Evolutionary conservation across 441 rosid species (phyloP).

Genomic region (Daphne laureola): DNA sequence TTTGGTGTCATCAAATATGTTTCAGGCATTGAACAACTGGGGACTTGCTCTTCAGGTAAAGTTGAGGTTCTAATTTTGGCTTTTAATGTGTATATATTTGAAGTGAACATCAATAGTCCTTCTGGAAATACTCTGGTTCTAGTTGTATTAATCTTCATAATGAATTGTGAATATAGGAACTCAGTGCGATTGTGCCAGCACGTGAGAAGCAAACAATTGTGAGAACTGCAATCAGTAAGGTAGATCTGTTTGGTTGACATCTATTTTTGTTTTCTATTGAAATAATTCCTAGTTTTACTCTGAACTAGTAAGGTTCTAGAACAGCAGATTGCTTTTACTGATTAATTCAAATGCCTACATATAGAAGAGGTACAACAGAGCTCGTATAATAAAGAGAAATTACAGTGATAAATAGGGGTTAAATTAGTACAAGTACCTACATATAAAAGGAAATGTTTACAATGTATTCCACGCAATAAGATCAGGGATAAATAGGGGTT

Average conservation of each 20-base stretch:
- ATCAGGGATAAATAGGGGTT: no score
- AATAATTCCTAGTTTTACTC: slow-evolving; percentile 5
- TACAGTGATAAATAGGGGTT: no score
- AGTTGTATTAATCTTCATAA: no score
- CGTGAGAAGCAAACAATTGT: slow-evolving; percentile 91
- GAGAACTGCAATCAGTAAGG: slow-evolving; percentile 95
- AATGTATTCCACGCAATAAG: slow-evolving; percentile 8
- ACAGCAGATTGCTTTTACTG: no score
- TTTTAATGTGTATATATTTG: no score
- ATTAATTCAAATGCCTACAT: no score
- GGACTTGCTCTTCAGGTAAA: slow-evolving; percentile 94
- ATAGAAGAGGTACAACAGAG: no score
- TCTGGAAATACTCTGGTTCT: no score
- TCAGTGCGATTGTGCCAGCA: slow-evolving; percentile 94
- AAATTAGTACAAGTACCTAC: no score
- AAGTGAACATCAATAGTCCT: no score
- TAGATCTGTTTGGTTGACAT: slow-evolving; percentile 28
- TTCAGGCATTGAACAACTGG: slow-evolving; percentile 97
- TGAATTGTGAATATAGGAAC: slow-evolving; percentile 46
- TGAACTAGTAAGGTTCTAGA: slow-evolving; percentile 10
- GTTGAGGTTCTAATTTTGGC: slow-evolving; percentile 4
- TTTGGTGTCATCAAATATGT: slow-evolving; percentile 12
- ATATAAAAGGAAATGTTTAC: no score
- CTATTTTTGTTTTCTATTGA: slow-evolving; percentile 8
- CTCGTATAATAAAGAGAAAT: no score